Evolutionary conservation across 768 basidiomycete genomes (phyloP), one percentile per base, ranked within the genome.

Genomic region (Auriscalpium orientale): DNA sequence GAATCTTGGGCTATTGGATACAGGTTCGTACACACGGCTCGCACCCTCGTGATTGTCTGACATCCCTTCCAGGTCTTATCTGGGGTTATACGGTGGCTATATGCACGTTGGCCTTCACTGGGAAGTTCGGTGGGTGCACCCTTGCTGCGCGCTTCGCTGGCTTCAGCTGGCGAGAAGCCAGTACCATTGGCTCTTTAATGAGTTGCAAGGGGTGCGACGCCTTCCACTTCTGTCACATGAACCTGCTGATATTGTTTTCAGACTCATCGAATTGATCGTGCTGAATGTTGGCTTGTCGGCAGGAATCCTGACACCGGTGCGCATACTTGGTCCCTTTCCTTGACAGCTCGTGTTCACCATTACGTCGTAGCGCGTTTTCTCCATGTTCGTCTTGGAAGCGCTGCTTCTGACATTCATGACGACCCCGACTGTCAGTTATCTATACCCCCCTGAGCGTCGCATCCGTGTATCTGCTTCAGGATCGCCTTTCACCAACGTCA

Each of bases 361-460:
- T 28, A 8, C 18, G 20, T 60, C 57, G 1, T 63, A 75, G 73
- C 79, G 79, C 22, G 88, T 97, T 8, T 95, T 98, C 71, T 89
- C 91, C 0, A 98, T 97, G 92, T 95, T 98, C 64, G 92, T 98
- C 43, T 75, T 98, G 18, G 87, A 89, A 65, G 87, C 90, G 0
- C 72, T 94, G 40, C 68, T 85, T 8, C 74, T 97, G 43, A 95
- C 95, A 0, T 91, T 89, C 72, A 79, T 91, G 72, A 94, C 93
- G 0, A 91, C 89, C 0, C 91, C 90, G 0, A 77, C 85, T 35
- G 87, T 89, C 20, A 77, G 74, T 2, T 62, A 68, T 16, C 70
- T 91, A 3, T 90, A 91, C 62, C 89, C 90, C 0, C 83, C 81
- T 3, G 74, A 83, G 22, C 68, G 70, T 35, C 83, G 86, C 15